Percentiles rank a stretch among this genome's conserved stretches.
Conservation (phyloP, 2,329 filamentous ascomycete species). For the Blumeria graminis region DNA sequence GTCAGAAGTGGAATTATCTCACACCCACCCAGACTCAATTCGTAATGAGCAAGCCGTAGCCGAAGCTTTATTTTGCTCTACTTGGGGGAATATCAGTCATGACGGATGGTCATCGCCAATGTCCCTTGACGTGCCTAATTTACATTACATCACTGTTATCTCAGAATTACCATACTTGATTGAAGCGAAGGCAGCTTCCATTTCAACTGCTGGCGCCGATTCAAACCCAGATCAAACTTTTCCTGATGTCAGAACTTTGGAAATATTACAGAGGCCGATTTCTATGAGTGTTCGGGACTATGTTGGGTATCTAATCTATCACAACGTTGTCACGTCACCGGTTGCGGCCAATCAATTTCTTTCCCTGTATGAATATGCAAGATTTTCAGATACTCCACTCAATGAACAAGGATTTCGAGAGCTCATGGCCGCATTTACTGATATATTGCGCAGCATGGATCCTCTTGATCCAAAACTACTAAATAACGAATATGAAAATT, state of each 20-base stretch:
- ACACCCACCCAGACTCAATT: neutral
- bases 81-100: slow-evolving; percentile 72
- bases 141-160: slow-evolving; percentile 67
- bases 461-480: slow-evolving; percentile 15
- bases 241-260: slow-evolving; percentile 43
- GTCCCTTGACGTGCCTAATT: slow-evolving; percentile 45
- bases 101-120: slow-evolving; percentile 70
- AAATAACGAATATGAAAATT: slow-evolving; percentile 6
- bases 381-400: slow-evolving; percentile 52
- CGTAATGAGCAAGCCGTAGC: slow-evolving; percentile 1
- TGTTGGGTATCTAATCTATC: slow-evolving; percentile 39
- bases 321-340: slow-evolving; percentile 38
- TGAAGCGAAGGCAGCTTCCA: slow-evolving; percentile 75
- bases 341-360: slow-evolving; percentile 36
- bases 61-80: slow-evolving; percentile 10
- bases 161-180: slow-evolving; percentile 71
- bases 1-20: neutral
- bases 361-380: slow-evolving; percentile 54
- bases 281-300: slow-evolving; percentile 63
- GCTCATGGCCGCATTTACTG: slow-evolving; percentile 67
- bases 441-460: slow-evolving; percentile 53
- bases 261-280: slow-evolving; percentile 43
- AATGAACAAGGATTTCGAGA: slow-evolving; percentile 46
- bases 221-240: slow-evolving; percentile 19
- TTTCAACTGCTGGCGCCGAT: slow-evolving; percentile 35